Percentiles rank a stretch among this genome's conserved stretches.
These are phyloP conservation scores for Microdochium nivale DNA, from an alignment of 2,329 filamentous ascomycete genomes.

Conservation along the genomic window DNA sequence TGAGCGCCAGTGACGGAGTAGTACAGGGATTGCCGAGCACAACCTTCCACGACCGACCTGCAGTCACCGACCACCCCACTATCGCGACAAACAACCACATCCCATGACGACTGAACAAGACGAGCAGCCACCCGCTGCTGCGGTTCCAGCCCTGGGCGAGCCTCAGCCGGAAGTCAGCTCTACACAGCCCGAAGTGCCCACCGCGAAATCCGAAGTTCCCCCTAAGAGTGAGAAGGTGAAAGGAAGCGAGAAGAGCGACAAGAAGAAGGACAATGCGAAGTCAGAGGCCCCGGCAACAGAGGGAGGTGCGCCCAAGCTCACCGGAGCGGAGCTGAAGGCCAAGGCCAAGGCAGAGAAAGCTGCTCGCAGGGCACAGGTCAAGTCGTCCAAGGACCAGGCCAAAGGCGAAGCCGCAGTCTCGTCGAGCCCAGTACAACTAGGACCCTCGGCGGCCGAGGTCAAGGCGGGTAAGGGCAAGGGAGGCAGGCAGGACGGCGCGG, in stretches of 20 bases:
- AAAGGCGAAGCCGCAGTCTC: slow-evolving; percentile 25
- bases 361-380: slow-evolving; percentile 68
- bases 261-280: slow-evolving; percentile 9
- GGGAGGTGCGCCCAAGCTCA: slow-evolving; percentile 43
- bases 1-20: background rate
- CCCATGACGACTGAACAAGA: background rate
- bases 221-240: slow-evolving; percentile 5
- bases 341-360: slow-evolving; percentile 87
- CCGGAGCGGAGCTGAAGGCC: slow-evolving; percentile 77
- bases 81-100: background rate
- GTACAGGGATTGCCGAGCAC: background rate
- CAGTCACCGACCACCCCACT: background rate
- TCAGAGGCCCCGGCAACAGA: slow-evolving; percentile 10
- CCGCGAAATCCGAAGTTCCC: background rate
- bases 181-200: background rate
- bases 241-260: slow-evolving; percentile 8
- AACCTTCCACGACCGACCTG: background rate
- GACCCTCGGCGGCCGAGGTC: slow-evolving; percentile 28
- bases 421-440: slow-evolving; percentile 22
- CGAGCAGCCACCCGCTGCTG: background rate
- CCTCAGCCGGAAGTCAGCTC: background rate
- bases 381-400: slow-evolving; percentile 40
- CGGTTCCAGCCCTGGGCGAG: background rate
- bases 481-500: slow-evolving; percentile 34
- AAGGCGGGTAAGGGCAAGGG: slow-evolving; percentile 38